Conservation (phyloP, 371 early-diverging fungal species). For the Mucor plumbeus region DNA sequence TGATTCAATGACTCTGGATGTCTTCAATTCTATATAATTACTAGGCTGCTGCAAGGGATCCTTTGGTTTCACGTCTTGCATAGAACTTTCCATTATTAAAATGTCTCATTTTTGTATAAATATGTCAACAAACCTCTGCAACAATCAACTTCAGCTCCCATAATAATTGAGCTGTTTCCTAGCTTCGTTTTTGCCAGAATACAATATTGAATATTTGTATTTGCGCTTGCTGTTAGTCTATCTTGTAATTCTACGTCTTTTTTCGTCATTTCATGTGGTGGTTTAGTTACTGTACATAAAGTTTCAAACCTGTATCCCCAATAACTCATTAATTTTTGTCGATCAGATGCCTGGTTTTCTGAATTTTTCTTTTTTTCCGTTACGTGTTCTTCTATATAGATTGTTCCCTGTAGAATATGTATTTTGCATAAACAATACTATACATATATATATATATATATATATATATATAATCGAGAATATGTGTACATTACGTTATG, state of each 20-base stretch:
- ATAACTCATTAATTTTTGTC: conserved; percentile 73
- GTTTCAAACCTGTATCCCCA: conserved; percentile 84
- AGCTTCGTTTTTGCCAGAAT: conserved; percentile 82
- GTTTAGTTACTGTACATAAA: conserved; percentile 60
- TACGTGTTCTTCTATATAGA: conserved; percentile 80
- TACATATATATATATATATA: too few species aligned
- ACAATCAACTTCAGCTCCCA: conserved; percentile 96
- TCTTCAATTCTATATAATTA: conserved; percentile 89
- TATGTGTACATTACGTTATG: conserved; percentile 56
- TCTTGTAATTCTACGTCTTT: conserved; percentile 48
- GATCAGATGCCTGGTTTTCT: conserved; percentile 48
- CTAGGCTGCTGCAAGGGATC: conserved; percentile 44
- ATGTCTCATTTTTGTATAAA: background rate
- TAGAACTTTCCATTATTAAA: background rate
- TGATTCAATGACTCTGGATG: conserved; percentile 69
- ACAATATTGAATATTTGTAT: conserved; percentile 89
- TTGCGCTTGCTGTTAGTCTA: conserved; percentile 57
- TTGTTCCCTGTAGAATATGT: conserved; percentile 51
- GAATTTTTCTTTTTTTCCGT: conserved; percentile 51
- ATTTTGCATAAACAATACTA: background rate
- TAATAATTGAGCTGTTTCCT: conserved; percentile 69
- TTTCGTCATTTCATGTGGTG: conserved; percentile 42
- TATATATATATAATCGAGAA: background rate
- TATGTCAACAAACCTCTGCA: conserved; percentile 45
- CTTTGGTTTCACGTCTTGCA: conserved; percentile 43